These are phyloP conservation scores for Colletotrichum tropicicola DNA, from an alignment of 2,329 filamentous ascomycete species.

Conservation along the genomic window DNA sequence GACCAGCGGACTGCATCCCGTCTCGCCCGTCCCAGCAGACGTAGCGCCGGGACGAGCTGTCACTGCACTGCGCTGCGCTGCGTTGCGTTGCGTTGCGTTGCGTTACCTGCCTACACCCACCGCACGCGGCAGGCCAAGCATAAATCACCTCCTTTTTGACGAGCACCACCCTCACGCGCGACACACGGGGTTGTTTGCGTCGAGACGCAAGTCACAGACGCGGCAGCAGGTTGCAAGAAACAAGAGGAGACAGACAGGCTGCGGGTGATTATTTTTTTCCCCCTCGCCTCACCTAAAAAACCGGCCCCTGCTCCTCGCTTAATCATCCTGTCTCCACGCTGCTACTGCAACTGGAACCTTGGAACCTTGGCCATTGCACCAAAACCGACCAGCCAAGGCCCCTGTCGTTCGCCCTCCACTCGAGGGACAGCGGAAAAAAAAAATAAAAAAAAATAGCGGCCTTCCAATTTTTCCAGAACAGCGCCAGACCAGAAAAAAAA, in stretches of 20 bases:
- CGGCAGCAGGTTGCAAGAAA: background rate
- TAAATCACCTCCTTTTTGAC: no score
- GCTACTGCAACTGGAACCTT: background rate
- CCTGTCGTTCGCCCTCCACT: slow-evolving; percentile 15
- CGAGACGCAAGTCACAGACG: background rate
- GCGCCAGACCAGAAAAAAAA: slow-evolving; percentile 29
- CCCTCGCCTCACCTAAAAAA: slow-evolving; percentile 9
- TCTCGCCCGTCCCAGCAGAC: slow-evolving; percentile 7
- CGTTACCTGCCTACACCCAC: background rate
- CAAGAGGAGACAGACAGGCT: background rate
- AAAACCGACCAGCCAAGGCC: slow-evolving; percentile 9
- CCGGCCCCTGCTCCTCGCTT: slow-evolving; percentile 21
- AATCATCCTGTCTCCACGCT: slow-evolving; percentile 24
- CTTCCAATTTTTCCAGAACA: slow-evolving; percentile 25
- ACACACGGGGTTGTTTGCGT: slow-evolving; percentile 3
- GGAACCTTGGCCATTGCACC: slow-evolving; percentile 4
- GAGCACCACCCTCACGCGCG: no score
- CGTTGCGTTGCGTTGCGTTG: no score
- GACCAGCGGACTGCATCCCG: slow-evolving; percentile 2
- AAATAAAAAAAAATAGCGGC: slow-evolving; percentile 22
- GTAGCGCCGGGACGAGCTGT: slow-evolving; percentile 9
- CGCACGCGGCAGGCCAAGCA: background rate
- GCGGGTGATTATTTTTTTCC: slow-evolving; percentile 6
- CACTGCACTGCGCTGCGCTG: background rate
- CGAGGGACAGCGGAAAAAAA: background rate